A percentile compares a stretch with the other conserved stretches of the same genome.
phyloP scores from a whole-genome alignment of 768 basidiomycete genomes.

The Agaricus sinodeliciosus region DNA sequence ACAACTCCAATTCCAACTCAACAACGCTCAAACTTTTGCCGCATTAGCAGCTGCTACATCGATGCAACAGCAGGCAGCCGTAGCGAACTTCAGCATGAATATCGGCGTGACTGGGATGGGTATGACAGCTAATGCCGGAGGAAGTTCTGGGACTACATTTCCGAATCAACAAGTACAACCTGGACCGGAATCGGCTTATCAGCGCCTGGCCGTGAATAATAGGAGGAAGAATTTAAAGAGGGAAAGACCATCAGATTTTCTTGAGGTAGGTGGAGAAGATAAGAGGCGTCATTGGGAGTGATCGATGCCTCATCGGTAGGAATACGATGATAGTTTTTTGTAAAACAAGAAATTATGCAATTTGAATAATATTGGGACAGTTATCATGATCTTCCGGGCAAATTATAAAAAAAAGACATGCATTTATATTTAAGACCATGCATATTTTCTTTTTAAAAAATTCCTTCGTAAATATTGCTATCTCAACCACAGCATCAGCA shows the following conservation, averaged over 20 bases:
- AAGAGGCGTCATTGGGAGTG: constrained; percentile 82
- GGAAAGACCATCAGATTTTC: constrained; percentile 78
- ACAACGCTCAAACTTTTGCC: constrained; percentile 71
- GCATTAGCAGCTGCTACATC: constrained; percentile 55
- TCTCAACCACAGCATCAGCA: too few relatives aligned
- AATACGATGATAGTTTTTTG: constrained; percentile 1
- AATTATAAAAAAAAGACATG: too few relatives aligned
- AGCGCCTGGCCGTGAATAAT: constrained; percentile 77
- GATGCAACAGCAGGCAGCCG: constrained; percentile 31
- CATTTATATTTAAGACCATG: too few relatives aligned
- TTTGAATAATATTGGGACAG: background rate
- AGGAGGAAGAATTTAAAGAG: constrained; percentile 72
- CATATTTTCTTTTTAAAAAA: too few relatives aligned
- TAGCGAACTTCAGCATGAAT: constrained; percentile 7
- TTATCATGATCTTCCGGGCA: background rate
- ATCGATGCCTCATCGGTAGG: background rate
- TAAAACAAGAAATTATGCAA: constrained; percentile 1
- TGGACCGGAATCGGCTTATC: constrained; percentile 80
- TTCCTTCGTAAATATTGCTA: too few relatives aligned
- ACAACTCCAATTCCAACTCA: constrained; percentile 71
- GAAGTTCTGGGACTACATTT: constrained; percentile 10
- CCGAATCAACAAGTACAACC: constrained; percentile 40
- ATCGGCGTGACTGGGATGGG: constrained; percentile 34
- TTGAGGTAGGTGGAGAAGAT: constrained; percentile 62
- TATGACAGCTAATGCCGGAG: constrained; percentile 16